Evolutionary conservation across 148 eudicot genomes (phyloP).

Genomic region (Arbutus unedo): DNA sequence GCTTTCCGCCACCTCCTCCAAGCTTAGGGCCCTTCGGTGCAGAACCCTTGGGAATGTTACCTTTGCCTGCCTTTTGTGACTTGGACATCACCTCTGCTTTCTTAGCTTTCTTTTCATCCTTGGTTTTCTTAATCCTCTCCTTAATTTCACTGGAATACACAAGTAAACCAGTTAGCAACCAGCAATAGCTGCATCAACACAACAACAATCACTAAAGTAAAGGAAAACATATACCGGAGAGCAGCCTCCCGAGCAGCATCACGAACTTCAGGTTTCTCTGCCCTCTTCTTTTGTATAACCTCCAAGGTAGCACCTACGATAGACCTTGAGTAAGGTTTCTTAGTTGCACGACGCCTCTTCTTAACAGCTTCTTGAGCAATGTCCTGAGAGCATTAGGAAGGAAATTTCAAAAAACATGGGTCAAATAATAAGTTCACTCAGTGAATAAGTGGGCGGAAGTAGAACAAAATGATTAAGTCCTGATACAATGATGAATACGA

Average conservation of each 20-base stretch:
- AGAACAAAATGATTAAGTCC: neutral
- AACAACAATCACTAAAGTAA: neutral
- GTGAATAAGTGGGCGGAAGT: neutral
- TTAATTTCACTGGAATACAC: conserved; percentile 50
- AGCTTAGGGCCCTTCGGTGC: conserved; percentile 55
- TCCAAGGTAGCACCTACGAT: conserved; percentile 74
- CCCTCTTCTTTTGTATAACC: conserved; percentile 65
- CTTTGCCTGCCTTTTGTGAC: conserved; percentile 40
- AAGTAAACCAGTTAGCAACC: neutral
- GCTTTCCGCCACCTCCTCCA: conserved; percentile 72
- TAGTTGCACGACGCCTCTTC: conserved; percentile 68
- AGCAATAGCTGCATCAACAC: neutral
- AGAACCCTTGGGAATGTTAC: conserved; percentile 36
- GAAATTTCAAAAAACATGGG: neutral
- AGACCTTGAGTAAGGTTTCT: conserved; percentile 72
- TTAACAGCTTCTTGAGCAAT: conserved; percentile 63
- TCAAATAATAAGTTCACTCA: neutral
- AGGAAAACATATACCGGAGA: neutral
- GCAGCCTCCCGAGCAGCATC: conserved; percentile 69
- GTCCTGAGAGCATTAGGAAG: neutral
- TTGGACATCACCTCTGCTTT: conserved; percentile 48
- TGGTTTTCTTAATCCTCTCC: conserved; percentile 68
- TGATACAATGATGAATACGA: neutral
- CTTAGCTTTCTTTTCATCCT: conserved; percentile 67
- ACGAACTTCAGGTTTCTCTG: conserved; percentile 65